Evolutionary conservation across 176 grass and related monocot species (phyloP).

Genomic region (Bromus sterilis): DNA sequence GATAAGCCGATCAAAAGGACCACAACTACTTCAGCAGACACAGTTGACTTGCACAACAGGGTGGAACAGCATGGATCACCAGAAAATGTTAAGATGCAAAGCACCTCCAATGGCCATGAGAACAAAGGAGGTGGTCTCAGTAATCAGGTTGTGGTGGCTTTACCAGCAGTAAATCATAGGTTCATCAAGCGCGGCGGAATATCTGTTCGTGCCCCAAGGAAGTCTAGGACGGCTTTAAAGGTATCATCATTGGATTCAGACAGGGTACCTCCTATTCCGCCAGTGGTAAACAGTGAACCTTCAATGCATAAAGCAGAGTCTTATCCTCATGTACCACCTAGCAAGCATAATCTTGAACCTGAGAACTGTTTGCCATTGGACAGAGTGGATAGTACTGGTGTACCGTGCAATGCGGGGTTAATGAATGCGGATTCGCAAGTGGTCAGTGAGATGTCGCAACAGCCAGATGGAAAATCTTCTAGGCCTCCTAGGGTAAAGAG

Average conservation of each 20-base stretch:
- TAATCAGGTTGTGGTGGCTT: slow-evolving; percentile 12
- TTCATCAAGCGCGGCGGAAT: background rate
- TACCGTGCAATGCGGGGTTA: background rate
- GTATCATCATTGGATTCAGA: slow-evolving; percentile 1
- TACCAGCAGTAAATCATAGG: slow-evolving; percentile 21
- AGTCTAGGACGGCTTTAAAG: slow-evolving; percentile 23
- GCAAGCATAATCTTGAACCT: slow-evolving; percentile 20
- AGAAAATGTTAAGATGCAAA: background rate
- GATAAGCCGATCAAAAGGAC: background rate
- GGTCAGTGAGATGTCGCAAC: background rate
- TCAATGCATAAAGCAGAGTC: slow-evolving; percentile 1
- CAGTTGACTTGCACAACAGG: background rate
- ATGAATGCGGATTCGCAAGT: background rate
- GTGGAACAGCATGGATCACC: background rate
- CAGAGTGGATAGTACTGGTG: background rate
- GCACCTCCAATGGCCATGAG: background rate
- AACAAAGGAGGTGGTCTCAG: background rate
- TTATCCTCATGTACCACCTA: background rate
- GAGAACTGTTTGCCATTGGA: background rate
- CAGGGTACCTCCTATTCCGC: slow-evolving; percentile 7
- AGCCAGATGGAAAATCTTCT: background rate
- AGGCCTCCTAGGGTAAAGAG: slow-evolving; percentile 29
- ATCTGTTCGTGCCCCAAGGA: background rate
- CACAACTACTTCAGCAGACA: background rate
- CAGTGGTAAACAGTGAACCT: background rate